Evolutionary conservation across 805 yeast species (phyloP).

Genomic region (Wickerhamiella dianesei): DNA sequence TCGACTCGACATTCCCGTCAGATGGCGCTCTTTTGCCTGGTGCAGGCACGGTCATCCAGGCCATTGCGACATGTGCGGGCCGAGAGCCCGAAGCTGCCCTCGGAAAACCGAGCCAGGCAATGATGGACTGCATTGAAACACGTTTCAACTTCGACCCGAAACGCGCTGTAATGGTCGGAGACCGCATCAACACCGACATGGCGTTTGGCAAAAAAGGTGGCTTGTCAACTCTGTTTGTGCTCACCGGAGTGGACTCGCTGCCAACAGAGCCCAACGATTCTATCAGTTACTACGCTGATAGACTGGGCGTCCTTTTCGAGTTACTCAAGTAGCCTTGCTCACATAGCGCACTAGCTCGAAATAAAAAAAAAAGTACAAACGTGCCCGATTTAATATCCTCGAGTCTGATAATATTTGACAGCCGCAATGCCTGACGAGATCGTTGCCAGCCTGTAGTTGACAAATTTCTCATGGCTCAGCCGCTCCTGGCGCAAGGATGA

Average conservation of each 20-base stretch:
- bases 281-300: conserved; percentile 58
- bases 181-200: conserved; percentile 89
- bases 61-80: conserved; percentile 62
- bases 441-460: background rate
- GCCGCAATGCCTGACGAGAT: too few relatives aligned
- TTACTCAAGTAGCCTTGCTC: conserved; percentile 23
- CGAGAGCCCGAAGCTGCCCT: conserved; percentile 68
- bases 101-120: conserved; percentile 81
- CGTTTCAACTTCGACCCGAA: conserved; percentile 38
- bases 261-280: conserved; percentile 36
- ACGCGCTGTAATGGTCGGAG: conserved; percentile 85
- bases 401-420: background rate
- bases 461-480: background rate
- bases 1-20: conserved; percentile 87
- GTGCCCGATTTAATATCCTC: background rate
- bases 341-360: background rate
- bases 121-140: conserved; percentile 80
- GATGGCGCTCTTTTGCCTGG: conserved; percentile 82
- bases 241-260: conserved; percentile 83
- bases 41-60: conserved; percentile 81
- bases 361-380: background rate
- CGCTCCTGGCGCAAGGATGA: background rate
- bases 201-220: conserved; percentile 81
- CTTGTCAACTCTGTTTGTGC: conserved; percentile 70
- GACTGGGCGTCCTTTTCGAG: conserved; percentile 66